phyloP scores from a whole-genome alignment of 257 asterid genomes.

The Catharanthus roseus region DNA sequence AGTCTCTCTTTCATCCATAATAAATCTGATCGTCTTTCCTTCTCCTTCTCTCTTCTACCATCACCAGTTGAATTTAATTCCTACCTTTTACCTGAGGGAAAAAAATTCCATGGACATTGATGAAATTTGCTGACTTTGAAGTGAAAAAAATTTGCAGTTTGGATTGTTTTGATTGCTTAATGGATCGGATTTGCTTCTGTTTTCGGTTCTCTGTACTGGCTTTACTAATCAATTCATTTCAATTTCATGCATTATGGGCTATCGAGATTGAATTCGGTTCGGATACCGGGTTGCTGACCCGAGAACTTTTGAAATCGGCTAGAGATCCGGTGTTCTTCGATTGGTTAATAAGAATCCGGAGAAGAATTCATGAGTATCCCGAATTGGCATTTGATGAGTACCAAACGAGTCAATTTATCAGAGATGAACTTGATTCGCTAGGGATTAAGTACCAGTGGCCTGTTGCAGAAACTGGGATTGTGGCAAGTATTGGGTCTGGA shows the following conservation, averaged over 20 bases:
- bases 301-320: conserved; percentile 58
- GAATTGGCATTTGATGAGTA: conserved; percentile 72
- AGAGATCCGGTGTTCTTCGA: conserved; percentile 41
- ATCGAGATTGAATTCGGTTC: conserved; percentile 12
- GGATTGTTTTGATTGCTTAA: too few species aligned
- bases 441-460: conserved; percentile 74
- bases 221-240: neutral
- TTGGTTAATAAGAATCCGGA: conserved; percentile 65
- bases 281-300: conserved; percentile 26
- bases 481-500: conserved; percentile 78
- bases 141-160: too few species aligned
- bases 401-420: conserved; percentile 59
- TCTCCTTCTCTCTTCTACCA: too few species aligned
- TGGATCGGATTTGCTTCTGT: neutral
- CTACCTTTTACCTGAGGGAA: too few species aligned
- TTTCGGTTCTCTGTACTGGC: neutral
- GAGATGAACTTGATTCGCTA: conserved; percentile 65
- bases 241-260: conserved; percentile 12
- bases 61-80: too few species aligned
- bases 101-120: too few species aligned
- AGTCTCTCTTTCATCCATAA: too few species aligned
- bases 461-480: conserved; percentile 68
- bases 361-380: conserved; percentile 78
- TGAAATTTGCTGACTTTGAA: too few species aligned
- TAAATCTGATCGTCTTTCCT: too few species aligned